Evolutionary conservation across 345 rosid species (phyloP).

Genomic region (Raphanus raphanistrum): DNA sequence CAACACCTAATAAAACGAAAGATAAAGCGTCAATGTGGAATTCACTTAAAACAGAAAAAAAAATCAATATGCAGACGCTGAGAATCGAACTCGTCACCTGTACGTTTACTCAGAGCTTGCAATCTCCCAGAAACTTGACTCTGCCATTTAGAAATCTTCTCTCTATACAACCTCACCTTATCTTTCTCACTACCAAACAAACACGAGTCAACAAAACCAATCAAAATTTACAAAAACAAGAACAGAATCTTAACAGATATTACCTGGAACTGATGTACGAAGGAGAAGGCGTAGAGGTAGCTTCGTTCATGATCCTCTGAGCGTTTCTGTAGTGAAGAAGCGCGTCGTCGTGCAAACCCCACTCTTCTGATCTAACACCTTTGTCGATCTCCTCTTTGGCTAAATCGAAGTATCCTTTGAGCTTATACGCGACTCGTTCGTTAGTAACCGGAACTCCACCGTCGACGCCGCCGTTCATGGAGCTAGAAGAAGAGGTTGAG

Average conservation of each 20-base stretch:
- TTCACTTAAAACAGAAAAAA: not conserved
- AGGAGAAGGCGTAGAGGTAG: constrained; percentile 66
- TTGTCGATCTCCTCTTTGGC: constrained; percentile 81
- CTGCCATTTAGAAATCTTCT: constrained; percentile 92
- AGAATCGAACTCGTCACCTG: constrained; percentile 46
- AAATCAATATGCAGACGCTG: not conserved
- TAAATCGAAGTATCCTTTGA: constrained; percentile 85
- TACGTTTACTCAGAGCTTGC: constrained; percentile 58
- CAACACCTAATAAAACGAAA: constrained; percentile 46
- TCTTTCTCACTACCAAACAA: constrained; percentile 59
- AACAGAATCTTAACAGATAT: not conserved
- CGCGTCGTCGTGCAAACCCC: constrained; percentile 85
- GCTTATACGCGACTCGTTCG: constrained; percentile 85
- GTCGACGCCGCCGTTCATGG: constrained; percentile 50
- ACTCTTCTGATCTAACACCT: constrained; percentile 85
- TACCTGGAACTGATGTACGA: constrained; percentile 72
- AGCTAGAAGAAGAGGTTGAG: not conserved
- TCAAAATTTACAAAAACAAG: constrained; percentile 1
- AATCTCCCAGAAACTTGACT: constrained; percentile 82
- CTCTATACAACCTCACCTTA: constrained; percentile 77
- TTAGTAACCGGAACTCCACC: constrained; percentile 51
- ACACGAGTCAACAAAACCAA: not conserved
- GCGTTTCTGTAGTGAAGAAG: constrained; percentile 73
- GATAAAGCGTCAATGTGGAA: not conserved
- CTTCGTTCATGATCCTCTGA: constrained; percentile 69